A percentile compares a stretch with the other conserved stretches of the same genome.
These are phyloP conservation scores for Aspergillus homomorphus DNA, from an alignment of 495 filamentous ascomycete genomes.

Conservation along the genomic window DNA sequence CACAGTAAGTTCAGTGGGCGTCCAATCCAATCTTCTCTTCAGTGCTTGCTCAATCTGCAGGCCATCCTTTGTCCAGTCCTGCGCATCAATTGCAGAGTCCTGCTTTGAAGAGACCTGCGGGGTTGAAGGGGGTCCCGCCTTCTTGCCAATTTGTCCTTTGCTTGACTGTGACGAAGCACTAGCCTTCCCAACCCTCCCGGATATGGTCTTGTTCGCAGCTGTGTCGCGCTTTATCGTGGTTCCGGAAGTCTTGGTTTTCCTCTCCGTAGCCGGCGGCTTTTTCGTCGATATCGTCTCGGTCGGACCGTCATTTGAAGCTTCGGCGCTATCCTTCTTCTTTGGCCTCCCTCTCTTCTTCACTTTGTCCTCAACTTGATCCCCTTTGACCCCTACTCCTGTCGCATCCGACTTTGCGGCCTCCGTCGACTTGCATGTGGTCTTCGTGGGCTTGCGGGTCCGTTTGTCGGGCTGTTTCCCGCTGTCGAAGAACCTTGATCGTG, in stretches of 20 bases:
- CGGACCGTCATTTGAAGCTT: slow-evolving; percentile 9
- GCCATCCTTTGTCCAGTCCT: slow-evolving; percentile 21
- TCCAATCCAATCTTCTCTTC: slow-evolving; percentile 44
- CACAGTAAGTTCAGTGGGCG: slow-evolving; percentile 33
- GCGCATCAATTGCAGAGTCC: slow-evolving; percentile 1
- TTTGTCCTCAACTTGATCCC: slow-evolving; percentile 13
- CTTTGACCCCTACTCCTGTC: not conserved
- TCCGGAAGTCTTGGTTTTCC: slow-evolving; percentile 21
- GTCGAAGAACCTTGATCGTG: slow-evolving; percentile 32
- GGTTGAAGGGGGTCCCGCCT: slow-evolving; percentile 1
- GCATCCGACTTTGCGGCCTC: slow-evolving; percentile 10
- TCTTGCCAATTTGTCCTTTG: slow-evolving; percentile 17
- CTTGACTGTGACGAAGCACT: slow-evolving; percentile 9
- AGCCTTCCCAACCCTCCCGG: slow-evolving; percentile 36
- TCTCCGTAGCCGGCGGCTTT: slow-evolving; percentile 2
- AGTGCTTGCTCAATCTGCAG: slow-evolving; percentile 35
- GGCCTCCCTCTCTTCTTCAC: slow-evolving; percentile 19
- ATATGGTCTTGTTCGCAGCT: slow-evolving; percentile 32
- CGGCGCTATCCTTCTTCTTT: slow-evolving; percentile 7
- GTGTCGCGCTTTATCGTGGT: slow-evolving; percentile 22
- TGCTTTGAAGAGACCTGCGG: not conserved
- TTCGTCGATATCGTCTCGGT: slow-evolving; percentile 20
- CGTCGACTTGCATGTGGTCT: slow-evolving; percentile 11
- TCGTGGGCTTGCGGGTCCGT: not conserved
- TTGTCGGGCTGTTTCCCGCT: slow-evolving; percentile 4